A percentile compares a stretch with the other conserved stretches of the same genome.
Conservation (phyloP, 2,329 filamentous ascomycete genomes). For the Sclerotiophoma versabilis region DNA sequence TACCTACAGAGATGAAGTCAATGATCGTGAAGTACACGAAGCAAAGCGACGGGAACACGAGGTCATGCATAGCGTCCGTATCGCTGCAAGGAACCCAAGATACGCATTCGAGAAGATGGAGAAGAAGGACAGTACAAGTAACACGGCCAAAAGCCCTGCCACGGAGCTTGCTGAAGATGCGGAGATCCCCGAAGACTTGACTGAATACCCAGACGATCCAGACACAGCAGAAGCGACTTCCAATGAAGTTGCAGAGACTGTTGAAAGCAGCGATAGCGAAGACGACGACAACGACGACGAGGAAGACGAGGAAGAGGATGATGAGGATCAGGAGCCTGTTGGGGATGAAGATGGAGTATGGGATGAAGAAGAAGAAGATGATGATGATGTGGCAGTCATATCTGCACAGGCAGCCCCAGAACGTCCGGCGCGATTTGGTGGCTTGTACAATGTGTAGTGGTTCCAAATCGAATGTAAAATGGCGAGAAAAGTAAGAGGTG, state of each 20-base stretch:
- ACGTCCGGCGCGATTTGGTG: conserved; percentile 34
- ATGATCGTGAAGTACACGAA: conserved; percentile 29
- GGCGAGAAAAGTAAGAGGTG: neutral
- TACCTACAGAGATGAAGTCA: conserved; percentile 39
- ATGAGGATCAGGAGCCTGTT: conserved; percentile 20
- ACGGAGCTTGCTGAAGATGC: conserved; percentile 29
- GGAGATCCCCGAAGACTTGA: conserved; percentile 41
- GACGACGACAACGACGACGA: conserved; percentile 26
- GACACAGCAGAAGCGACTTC: conserved; percentile 35
- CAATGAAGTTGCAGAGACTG: conserved; percentile 30
- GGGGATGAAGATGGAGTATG: conserved; percentile 27
- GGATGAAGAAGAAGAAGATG: conserved; percentile 28
- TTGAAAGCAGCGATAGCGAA: conserved; percentile 19
- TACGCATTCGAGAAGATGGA: conserved; percentile 46
- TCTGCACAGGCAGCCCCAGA: conserved; percentile 24
- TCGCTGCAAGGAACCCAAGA: conserved; percentile 42
- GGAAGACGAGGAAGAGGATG: conserved; percentile 25
- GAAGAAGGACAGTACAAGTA: conserved; percentile 4
- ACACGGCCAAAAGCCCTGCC: neutral
- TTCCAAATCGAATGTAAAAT: neutral
- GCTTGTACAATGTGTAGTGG: conserved; percentile 28
- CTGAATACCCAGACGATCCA: conserved; percentile 39
- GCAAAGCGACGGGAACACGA: conserved; percentile 39
- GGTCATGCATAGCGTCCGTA: conserved; percentile 43
- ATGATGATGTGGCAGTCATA: conserved; percentile 20